phyloP scores from a whole-genome alignment of 2,329 filamentous ascomycete species.

The Aspergillus fischeri region DNA sequence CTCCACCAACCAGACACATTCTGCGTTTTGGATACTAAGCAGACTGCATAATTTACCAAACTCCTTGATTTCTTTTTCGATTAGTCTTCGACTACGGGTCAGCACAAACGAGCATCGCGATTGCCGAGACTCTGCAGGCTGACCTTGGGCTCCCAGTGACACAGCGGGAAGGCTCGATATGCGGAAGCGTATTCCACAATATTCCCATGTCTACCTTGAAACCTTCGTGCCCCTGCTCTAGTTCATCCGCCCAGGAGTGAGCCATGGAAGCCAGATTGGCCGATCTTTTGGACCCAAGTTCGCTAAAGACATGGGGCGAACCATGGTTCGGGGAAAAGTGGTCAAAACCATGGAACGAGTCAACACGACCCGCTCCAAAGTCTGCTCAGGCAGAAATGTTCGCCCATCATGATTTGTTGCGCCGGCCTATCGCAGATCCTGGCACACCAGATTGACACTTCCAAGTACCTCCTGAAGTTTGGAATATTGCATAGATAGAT shows the following conservation, averaged over 20 bases:
- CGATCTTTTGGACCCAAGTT: not conserved
- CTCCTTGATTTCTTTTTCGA: not conserved
- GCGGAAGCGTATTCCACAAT: not conserved
- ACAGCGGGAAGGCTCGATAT: no score
- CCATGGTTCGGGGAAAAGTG: not conserved
- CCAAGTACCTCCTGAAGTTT: not conserved
- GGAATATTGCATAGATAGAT: no score
- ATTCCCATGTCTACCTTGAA: not conserved
- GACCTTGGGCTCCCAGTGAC: no score
- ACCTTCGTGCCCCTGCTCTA: not conserved
- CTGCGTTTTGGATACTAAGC: not conserved
- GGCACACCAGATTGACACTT: not conserved
- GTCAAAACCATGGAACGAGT: not conserved
- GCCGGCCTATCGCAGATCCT: not conserved
- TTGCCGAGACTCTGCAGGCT: no score
- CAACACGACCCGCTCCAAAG: not conserved
- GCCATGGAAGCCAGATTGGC: not conserved
- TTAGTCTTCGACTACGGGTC: not conserved
- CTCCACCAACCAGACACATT: not conserved
- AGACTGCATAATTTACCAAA: not conserved
- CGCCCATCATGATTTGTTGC: not conserved
- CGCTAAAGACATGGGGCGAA: not conserved
- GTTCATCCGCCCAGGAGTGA: not conserved
- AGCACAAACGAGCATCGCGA: not conserved
- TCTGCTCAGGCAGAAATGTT: not conserved